Percentiles rank a stretch among this genome's conserved stretches.
Evolutionary conservation across 495 filamentous ascomycete species (phyloP).

Genomic region (Trichoderma orchidacearum): DNA sequence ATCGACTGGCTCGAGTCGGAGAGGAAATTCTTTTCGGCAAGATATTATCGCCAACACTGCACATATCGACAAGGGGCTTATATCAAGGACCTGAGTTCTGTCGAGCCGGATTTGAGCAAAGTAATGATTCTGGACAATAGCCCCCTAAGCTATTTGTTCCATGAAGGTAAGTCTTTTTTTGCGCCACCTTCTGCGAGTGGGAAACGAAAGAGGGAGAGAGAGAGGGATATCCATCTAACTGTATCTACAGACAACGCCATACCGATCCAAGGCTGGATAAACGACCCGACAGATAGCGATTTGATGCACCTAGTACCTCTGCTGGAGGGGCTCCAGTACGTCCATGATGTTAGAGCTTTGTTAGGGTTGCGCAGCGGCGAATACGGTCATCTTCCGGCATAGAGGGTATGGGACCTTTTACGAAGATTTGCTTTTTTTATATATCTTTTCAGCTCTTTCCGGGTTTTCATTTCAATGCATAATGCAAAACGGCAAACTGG

Average conservation of each 20-base stretch:
- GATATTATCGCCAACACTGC: slow-evolving; percentile 94
- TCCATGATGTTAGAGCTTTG: slow-evolving; percentile 83
- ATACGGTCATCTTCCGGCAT: slow-evolving; percentile 37
- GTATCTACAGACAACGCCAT: slow-evolving; percentile 69
- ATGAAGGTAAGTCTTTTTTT: slow-evolving; percentile 57
- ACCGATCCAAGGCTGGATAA: slow-evolving; percentile 87
- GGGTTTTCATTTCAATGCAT: background rate
- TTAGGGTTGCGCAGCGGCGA: slow-evolving; percentile 81
- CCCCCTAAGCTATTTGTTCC: slow-evolving; percentile 96
- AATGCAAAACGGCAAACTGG: background rate
- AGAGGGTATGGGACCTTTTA: background rate
- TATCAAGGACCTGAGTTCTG: slow-evolving; percentile 92
- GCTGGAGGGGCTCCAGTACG: slow-evolving; percentile 89
- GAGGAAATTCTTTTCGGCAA: slow-evolving; percentile 80
- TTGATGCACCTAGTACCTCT: slow-evolving; percentile 86
- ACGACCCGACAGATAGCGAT: slow-evolving; percentile 80
- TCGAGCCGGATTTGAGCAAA: slow-evolving; percentile 90
- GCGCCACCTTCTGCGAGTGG: background rate
- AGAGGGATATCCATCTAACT: background rate
- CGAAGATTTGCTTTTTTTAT: background rate
- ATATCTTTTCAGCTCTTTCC: background rate
- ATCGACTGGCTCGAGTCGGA: slow-evolving; percentile 98
- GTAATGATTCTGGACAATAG: slow-evolving; percentile 99
- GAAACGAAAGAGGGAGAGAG: no score
- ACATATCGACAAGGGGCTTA: slow-evolving; percentile 89